Evolutionary conservation across 1,284 basidiomycete species (phyloP), one percentile per base, ranked within the genome.

Genomic region (Apiotrichum mycotoxinovorans): DNA sequence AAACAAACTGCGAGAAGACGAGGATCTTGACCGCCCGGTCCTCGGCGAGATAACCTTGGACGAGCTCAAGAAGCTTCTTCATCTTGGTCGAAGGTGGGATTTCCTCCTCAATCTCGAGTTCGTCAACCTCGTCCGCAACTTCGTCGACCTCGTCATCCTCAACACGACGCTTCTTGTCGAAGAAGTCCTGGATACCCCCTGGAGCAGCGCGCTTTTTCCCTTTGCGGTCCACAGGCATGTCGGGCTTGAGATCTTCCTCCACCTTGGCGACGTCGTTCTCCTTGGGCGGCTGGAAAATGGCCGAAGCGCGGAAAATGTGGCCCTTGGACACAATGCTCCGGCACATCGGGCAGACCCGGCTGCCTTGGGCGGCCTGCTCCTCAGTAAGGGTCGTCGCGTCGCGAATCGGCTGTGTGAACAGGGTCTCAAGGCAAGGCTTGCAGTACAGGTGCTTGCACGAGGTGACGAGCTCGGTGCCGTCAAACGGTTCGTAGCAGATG

Each of bases 221-320:
- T 55, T 71, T 73, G 61, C 58, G 53, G 54, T 62, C 55, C 2
- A 25, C 17, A 9, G 30, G 30, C 7, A 25, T 1, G 8, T 20
- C n/a, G n/a, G 20, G 40, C 40, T 30, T 46, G 26, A 18, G 7
- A 53, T 41, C 42, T 22, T n/a, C 52, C 10, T 51, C 51, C 12
- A 26, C 34, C 3, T 63, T 57, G 20, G n/a, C n/a, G n/a, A 20
- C 89, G 23, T 89, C 88, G 70, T 91, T 60, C 23, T 56, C 57
- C 26, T 57, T 45, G 25, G 66, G 53, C 23, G 72, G 68, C 17
- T 68, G 54, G 57, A 67, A 72, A 50, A 74, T 67, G 3, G 71
- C 74, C 3, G 60, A 51, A 1, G 69, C 68, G 2, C 67, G 59
- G 64, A 75, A 77, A 17, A 74, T 46, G 40, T 58, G 66, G 3